Evolutionary conservation across 805 yeast species (phyloP), one percentile per base, ranked within the genome.

Genomic region (Candida montana): DNA sequence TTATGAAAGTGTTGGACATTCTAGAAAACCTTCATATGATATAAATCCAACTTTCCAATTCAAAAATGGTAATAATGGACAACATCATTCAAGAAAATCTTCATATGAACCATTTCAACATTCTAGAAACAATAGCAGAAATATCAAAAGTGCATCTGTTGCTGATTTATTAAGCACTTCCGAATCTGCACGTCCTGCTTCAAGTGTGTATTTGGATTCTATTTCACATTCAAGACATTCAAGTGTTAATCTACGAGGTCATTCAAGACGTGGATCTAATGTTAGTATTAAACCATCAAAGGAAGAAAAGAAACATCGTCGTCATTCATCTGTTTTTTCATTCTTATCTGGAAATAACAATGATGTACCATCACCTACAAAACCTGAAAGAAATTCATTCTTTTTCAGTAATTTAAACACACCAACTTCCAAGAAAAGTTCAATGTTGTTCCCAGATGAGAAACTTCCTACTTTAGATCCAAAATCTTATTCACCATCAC

Each of bases 291-390:
- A 23, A 12, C n/a, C 38, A 13, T 43, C 53, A 13, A 55, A 51
- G 26, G 59, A 54, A 9, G 51, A 53, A 5, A 59, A 55, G 33
- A 55, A 59, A 28, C 84, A 79, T 54, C 74, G 75, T 52, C 71
- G 86, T 47, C 79, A 77, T 45, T 77, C 84, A 0, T 79, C 86
- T 0, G 61, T 80, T 30, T 69, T 79, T 44, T 73, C 77, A 39
- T 79, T 75, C 48, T 57, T 75, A 47, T 57, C 53, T 1, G 47
- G 44, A 23, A 44, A 33, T 12, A 39, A 40, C 24, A 47, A 41
- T 24, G 24, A 31, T 15, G 29, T 30, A 3, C 17, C 24, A 7
- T 31, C 44, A 7, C 48, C 49, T 33, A 33, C 44, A 27, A 52
- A 42, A 42, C 33, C 39, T n/a, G 44, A 36, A 12, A 45, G 19